Conservation (phyloP, 1,284 basidiomycete genomes). For the Thecaphora thlaspeos region DNA sequence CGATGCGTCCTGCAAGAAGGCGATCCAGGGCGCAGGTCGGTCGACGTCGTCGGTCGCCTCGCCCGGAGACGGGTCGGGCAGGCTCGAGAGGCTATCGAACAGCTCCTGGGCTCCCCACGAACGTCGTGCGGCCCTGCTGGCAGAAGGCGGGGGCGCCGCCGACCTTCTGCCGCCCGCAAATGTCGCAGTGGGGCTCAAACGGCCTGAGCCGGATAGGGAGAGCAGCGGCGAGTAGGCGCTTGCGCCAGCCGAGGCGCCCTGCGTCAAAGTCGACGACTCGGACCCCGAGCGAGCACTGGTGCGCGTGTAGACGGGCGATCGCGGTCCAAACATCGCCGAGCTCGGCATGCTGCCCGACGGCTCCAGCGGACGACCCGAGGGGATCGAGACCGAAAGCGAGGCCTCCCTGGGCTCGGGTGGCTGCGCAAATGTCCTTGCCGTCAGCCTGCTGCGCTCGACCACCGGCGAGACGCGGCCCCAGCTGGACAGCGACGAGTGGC, state of each 20-base stretch:
- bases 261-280: too few relatives aligned
- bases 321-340: conserved; percentile 29
- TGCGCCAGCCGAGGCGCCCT: conserved; percentile 6
- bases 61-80: conserved; percentile 1
- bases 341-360: conserved; percentile 26
- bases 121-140: conserved; percentile 6
- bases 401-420: conserved; percentile 23
- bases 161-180: background rate
- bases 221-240: conserved; percentile 39
- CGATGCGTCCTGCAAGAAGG: conserved; percentile 36
- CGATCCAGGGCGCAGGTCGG: conserved; percentile 48
- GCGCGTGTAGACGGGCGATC: conserved; percentile 17
- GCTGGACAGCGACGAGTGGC: background rate
- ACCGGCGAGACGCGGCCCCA: conserved; percentile 39
- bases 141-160: background rate
- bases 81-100: conserved; percentile 31
- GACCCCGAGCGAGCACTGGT: background rate
- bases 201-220: conserved; percentile 16
- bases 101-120: conserved; percentile 39
- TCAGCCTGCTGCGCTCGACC: conserved; percentile 7
- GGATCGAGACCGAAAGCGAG: conserved; percentile 29
- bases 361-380: conserved; percentile 13
- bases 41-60: conserved; percentile 1
- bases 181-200: conserved; percentile 11
- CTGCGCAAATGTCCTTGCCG: conserved; percentile 9